These are phyloP conservation scores for Neocucurbitaria cava DNA, from an alignment of 2,329 filamentous ascomycete species.

Conservation along the genomic window DNA sequence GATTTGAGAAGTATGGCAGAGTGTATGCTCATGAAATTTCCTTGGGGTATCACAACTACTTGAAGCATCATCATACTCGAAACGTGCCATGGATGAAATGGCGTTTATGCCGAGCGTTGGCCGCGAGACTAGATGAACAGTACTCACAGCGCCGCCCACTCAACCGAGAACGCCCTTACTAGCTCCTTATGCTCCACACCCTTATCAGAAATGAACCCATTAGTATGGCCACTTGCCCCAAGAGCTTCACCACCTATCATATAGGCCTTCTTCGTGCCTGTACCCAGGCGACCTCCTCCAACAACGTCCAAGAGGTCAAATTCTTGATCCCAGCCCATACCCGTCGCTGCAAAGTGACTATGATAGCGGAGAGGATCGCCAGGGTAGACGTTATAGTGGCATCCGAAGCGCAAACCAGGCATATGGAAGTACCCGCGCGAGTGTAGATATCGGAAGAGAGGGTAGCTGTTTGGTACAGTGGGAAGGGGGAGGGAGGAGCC, in stretches of 20 bases:
- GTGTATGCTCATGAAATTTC: not conserved
- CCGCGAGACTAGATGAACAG: not conserved
- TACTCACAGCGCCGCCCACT: constrained; percentile 87
- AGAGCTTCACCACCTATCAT: constrained; percentile 74
- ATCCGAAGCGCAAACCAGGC: constrained; percentile 92
- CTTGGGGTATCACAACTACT: not conserved
- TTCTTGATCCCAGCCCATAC: constrained; percentile 85
- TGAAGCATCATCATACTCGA: not conserved
- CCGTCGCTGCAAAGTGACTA: constrained; percentile 89
- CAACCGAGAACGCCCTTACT: constrained; percentile 80
- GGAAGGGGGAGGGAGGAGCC: constrained; percentile 41
- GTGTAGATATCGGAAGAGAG: constrained; percentile 83
- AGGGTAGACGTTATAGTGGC: constrained; percentile 92
- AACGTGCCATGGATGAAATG: not conserved
- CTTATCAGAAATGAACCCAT: constrained; percentile 7
- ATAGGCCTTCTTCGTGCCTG: constrained; percentile 95
- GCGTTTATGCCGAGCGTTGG: too few species aligned
- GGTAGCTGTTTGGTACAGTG: constrained; percentile 59
- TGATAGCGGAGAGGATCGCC: constrained; percentile 95
- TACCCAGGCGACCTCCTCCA: constrained; percentile 84
- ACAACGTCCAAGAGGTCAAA: constrained; percentile 86
- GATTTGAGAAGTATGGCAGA: not conserved
- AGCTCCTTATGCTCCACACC: constrained; percentile 43
- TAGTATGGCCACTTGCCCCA: constrained; percentile 5
- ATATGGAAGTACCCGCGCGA: constrained; percentile 83